Evolutionary conservation across 1,284 basidiomycete genomes (phyloP), one percentile per base, ranked within the genome.

Genomic region (Rhodotorula sp.): DNA sequence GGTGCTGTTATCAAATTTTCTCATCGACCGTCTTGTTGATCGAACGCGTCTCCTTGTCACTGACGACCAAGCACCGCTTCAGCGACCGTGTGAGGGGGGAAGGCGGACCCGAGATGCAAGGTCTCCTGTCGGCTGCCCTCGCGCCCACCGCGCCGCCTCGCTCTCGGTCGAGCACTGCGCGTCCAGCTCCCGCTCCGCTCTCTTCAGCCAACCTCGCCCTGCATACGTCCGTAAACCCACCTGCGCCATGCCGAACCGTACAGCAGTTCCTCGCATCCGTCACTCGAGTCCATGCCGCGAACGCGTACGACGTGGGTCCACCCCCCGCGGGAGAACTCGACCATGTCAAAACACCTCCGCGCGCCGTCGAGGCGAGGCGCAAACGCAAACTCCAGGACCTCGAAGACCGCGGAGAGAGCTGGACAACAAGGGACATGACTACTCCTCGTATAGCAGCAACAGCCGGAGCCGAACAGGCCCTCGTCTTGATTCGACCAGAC

Each of bases 141-240:
- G 0, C 7, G 20, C 30, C 20, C 30, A 3, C 45, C 3, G 22
- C 26, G 44, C 53, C n/a, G n/a, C 26, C 55, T 33, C 64, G 53
- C 48, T 60, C 67, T 12, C 46, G 18, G 46, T 3, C 62, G 48
- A 64, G 68, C 57, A 64, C 59, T 30, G 60, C 48, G 3, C 18
- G 24, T 14, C 29, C 8, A 4, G 3, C 59, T 24, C 37, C 22
- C 49, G 53, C 53, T 15, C 12, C 60, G 46, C 64, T 62, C 45
- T 62, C 68, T 17, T 57, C 53, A 44, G 14, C 60, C 57, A 66
- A 72, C 60, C 70, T 71, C 55, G 60, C 54, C 2, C 18, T 22
- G 10, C 66, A 67, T 56, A 67, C 66, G 18, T 26, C 33, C 1
- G 7, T 10, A 14, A n/a, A 67, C 26, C 59, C 62, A 12, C 37